Evolutionary conservation across 306 rosid genomes (phyloP).

Genomic region (Malus domestica): DNA sequence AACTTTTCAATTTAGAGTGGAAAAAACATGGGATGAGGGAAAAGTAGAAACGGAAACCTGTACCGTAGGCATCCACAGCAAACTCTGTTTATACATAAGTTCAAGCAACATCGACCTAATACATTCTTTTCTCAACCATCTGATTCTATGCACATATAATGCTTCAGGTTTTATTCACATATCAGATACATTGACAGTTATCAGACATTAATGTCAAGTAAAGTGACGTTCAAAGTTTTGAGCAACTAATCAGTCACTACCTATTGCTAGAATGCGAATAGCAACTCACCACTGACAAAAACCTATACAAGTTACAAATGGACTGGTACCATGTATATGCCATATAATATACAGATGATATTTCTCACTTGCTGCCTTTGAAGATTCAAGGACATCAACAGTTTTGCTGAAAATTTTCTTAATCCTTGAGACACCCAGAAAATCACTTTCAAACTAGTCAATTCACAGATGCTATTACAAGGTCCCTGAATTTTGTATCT

Average conservation of each 20-base stretch:
- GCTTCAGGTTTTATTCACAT: not conserved
- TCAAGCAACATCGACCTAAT: not conserved
- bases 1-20: not conserved
- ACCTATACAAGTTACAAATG: slow-evolving; percentile 1
- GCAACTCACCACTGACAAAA: not conserved
- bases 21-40: not conserved
- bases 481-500: not conserved
- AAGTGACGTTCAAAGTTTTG: not conserved
- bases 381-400: slow-evolving; percentile 14
- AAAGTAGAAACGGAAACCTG: not conserved
- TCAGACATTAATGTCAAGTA: not conserved
- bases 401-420: slow-evolving; percentile 8
- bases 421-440: slow-evolving; percentile 6
- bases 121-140: slow-evolving; percentile 1
- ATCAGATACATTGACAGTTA: slow-evolving; percentile 1
- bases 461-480: slow-evolving; percentile 3
- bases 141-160: not conserved
- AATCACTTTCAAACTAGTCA: slow-evolving; percentile 14
- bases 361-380: slow-evolving; percentile 6
- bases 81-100: not conserved
- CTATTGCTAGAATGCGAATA: slow-evolving; percentile 2
- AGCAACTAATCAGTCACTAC: not conserved
- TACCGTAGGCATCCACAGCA: not conserved
- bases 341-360: not conserved
- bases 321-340: not conserved